Percentiles rank a stretch among this genome's conserved stretches.
These are phyloP conservation scores for Mycena floridula DNA, from an alignment of 768 basidiomycete genomes.

Conservation along the genomic window DNA sequence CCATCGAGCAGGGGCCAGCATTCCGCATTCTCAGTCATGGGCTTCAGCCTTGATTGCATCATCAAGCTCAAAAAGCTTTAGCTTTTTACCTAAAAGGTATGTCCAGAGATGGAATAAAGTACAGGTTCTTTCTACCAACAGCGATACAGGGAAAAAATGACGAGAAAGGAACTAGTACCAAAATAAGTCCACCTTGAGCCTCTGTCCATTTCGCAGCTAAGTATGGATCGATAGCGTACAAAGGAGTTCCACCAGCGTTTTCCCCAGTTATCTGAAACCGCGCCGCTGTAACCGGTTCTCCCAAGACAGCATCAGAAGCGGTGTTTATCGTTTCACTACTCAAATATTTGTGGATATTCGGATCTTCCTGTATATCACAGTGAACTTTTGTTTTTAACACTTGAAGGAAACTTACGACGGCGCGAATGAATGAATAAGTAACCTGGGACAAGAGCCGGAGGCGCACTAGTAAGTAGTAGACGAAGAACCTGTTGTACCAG, in stretches of 20 bases:
- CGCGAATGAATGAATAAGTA: conserved; percentile 55
- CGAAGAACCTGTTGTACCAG: conserved; percentile 7
- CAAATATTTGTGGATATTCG: conserved; percentile 60
- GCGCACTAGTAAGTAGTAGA: conserved; percentile 19
- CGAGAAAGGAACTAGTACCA: no score
- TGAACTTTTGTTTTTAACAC: no score
- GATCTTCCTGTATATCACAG: conserved; percentile 35
- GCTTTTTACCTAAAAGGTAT: no score
- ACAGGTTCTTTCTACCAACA: no score
- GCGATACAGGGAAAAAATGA: no score
- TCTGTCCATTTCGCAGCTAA: no score
- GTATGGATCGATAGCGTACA: conserved; percentile 54
- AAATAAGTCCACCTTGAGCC: no score
- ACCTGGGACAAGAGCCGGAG: conserved; percentile 40
- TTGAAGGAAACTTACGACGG: conserved; percentile 46
- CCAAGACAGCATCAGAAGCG: conserved; percentile 43
- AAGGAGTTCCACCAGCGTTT: conserved; percentile 31
- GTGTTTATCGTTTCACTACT: conserved; percentile 34
- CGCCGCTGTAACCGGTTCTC: conserved; percentile 42
- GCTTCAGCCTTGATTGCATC: no score
- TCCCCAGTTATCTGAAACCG: conserved; percentile 53
- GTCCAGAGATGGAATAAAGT: no score
- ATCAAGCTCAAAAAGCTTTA: no score
- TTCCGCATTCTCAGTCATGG: no score
- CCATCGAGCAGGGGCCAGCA: no score